Percentiles rank a stretch among this genome's conserved stretches.
These are phyloP conservation scores for Penicillium steckii DNA, from an alignment of 495 filamentous ascomycete genomes.

Conservation along the genomic window DNA sequence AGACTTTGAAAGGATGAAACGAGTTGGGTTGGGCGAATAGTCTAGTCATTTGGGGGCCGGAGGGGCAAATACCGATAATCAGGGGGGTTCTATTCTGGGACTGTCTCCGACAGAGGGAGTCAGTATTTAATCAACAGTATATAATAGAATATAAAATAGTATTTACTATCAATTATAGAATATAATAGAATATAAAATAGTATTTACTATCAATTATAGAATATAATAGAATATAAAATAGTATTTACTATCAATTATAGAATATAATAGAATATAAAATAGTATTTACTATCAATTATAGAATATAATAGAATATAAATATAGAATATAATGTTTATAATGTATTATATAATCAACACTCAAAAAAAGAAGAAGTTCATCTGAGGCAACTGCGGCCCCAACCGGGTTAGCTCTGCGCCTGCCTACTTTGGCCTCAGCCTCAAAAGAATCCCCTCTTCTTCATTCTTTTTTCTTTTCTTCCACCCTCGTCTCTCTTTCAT, in stretches of 20 bases:
- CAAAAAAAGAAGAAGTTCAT: too few relatives aligned
- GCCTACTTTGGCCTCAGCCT: slow-evolving; percentile 1
- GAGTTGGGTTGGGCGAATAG: background rate
- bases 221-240: background rate
- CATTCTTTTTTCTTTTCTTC: slow-evolving; percentile 1
- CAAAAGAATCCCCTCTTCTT: background rate
- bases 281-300: background rate
- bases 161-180: background rate
- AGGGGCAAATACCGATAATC: background rate
- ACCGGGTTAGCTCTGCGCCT: background rate
- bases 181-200: background rate
- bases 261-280: background rate
- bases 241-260: too few relatives aligned
- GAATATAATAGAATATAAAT: background rate
- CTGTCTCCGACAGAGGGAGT: too few relatives aligned
- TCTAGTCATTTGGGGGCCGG: slow-evolving; percentile 1
- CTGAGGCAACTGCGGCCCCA: background rate
- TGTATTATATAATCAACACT: too few relatives aligned
- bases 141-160: background rate
- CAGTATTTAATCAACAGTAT: too few relatives aligned
- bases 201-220: background rate
- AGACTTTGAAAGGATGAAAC: too few relatives aligned
- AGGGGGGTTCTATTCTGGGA: background rate
- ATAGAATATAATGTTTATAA: too few relatives aligned
- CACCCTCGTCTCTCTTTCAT: slow-evolving; percentile 3